Conservation (phyloP, 768 basidiomycete species). For the Leccinum subgranulosum region DNA sequence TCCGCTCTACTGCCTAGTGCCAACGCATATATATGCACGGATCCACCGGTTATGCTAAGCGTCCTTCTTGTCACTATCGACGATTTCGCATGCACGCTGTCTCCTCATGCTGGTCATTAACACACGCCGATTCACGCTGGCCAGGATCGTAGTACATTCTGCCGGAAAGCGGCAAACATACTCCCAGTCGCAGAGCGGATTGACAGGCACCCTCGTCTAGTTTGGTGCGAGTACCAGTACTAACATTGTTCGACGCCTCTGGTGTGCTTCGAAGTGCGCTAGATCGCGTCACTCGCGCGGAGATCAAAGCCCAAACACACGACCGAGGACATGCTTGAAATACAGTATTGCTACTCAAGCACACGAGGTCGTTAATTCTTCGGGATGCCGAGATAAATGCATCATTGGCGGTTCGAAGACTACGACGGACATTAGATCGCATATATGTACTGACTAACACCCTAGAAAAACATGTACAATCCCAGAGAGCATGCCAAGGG, state of each 20-base stretch:
- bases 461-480: conserved; percentile 8
- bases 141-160: conserved; percentile 44
- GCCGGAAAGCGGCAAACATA: conserved; percentile 46
- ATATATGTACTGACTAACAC: conserved; percentile 7
- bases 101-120: conserved; percentile 8
- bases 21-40: neutral
- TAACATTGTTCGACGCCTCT: conserved; percentile 40
- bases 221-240: conserved; percentile 9
- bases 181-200: conserved; percentile 40
- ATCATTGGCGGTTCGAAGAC: neutral
- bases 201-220: conserved; percentile 23
- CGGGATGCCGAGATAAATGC: neutral
- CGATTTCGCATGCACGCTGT: neutral
- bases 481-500: neutral
- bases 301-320: conserved; percentile 31
- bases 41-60: neutral
- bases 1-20: neutral
- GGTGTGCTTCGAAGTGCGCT: neutral
- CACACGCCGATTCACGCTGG: conserved; percentile 15
- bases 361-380: neutral
- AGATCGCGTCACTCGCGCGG: conserved; percentile 14
- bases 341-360: conserved; percentile 4
- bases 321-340: conserved; percentile 13
- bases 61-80: neutral
- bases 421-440: neutral